Evolutionary conservation across 2,329 filamentous ascomycete species (phyloP), one percentile per base, ranked within the genome.

Genomic region (Penicillium hesseltinei): DNA sequence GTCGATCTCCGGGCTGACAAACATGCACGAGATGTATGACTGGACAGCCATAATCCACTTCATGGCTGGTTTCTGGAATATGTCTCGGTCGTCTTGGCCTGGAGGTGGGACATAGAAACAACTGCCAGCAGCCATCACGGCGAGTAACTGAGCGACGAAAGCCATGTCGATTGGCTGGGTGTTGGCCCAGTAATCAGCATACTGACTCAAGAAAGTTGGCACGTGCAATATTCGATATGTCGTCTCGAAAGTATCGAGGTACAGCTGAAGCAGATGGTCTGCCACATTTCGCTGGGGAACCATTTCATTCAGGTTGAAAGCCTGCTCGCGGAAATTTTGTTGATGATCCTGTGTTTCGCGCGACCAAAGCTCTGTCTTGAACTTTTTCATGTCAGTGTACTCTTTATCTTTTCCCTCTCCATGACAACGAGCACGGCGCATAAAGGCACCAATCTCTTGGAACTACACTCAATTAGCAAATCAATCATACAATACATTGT

Each of bases 171-270:
- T 72, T 0, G 71, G 70, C 21, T 69, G 62, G 0, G 77, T 75
- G 17, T 76, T 74, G 0, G 69, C 71, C 84, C 84, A 88, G 11
- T 83, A 68, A 0, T 77, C 74, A 23, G 83, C 79, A 62, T 86
- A 88, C 33, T 84, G 81, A 11, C 74, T 73, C 44, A 77, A 73
- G 60, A 88, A 87, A 0, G 79, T 81, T 0, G 84, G 84, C 1
- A 83, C 67, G 66, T 88, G 82, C 9, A 88, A 57, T 25, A 88
- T 77, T 3, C 85, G 79, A 59, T 83, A 78, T 17, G 82, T 79
- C 1, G 81, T 80, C 63, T 87, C 84, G 61, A 83, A 79, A 0
- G 81, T 81, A 47, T 82, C 74, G 19, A 88, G 71, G 71, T 86
- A 86, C 31, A 74, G 69, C 9, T 80, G 74, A 17, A 86, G 72